Evolutionary conservation across 306 rosid genomes (phyloP).

Genomic region (Crotalaria pallida): DNA sequence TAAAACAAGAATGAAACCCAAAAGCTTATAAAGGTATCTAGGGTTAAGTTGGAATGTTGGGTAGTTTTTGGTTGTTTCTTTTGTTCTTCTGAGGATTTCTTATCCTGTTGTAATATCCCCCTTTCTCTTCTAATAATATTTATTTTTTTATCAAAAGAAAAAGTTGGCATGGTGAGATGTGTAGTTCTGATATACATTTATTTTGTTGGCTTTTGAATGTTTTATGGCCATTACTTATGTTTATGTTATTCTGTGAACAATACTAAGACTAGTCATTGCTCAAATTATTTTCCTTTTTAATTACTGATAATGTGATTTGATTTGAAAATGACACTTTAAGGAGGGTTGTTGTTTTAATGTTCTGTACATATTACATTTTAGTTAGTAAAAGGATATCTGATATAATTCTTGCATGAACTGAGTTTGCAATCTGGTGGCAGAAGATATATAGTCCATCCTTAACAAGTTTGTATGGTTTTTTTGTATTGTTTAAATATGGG

Average conservation of each 20-base stretch:
- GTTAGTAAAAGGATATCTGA: background rate
- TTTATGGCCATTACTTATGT: background rate
- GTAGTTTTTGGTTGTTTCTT: too few relatives aligned
- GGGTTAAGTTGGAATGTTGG: conserved; percentile 16
- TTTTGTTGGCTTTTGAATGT: background rate
- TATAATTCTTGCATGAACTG: background rate
- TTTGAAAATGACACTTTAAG: background rate
- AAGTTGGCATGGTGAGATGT: conserved; percentile 4
- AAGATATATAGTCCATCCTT: background rate
- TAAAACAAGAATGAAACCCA: background rate
- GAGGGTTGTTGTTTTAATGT: background rate
- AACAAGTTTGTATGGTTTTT: background rate
- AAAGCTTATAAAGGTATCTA: background rate
- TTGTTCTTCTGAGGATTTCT: too few relatives aligned
- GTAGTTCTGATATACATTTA: background rate
- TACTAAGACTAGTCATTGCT: background rate
- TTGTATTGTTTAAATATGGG: background rate
- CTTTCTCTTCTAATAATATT: too few relatives aligned
- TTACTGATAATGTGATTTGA: background rate
- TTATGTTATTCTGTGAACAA: background rate
- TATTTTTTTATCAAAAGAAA: too few relatives aligned
- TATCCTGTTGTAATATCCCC: too few relatives aligned
- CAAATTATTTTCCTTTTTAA: background rate
- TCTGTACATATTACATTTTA: background rate
- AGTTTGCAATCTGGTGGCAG: background rate